These are phyloP conservation scores for Glaciozyma martinii DNA, from an alignment of 768 basidiomycete genomes.

Conservation along the genomic window DNA sequence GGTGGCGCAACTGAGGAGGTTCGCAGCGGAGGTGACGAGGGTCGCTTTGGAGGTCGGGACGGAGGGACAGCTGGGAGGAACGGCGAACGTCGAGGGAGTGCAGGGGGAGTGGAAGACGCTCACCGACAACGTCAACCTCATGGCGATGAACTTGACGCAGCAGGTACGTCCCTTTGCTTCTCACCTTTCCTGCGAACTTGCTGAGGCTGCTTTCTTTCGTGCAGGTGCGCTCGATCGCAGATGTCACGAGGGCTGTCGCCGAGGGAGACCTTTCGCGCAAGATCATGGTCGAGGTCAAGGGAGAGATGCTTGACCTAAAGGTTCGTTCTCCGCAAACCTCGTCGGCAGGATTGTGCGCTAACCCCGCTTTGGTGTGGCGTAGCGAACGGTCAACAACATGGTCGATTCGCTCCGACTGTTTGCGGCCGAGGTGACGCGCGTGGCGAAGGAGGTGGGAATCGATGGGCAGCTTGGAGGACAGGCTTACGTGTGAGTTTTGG, in stretches of 20 bases:
- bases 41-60: constrained; percentile 46
- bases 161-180: constrained; percentile 45
- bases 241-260: constrained; percentile 92
- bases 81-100: constrained; percentile 80
- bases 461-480: constrained; percentile 91
- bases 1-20: constrained; percentile 43
- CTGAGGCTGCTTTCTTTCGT: background rate
- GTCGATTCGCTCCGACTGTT: constrained; percentile 48
- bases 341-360: background rate
- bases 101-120: constrained; percentile 89
- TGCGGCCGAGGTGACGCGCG: constrained; percentile 58
- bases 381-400: constrained; percentile 90
- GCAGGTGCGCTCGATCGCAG: constrained; percentile 80
- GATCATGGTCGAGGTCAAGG: constrained; percentile 85
- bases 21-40: constrained; percentile 45
- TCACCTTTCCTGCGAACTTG: background rate
- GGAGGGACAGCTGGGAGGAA: constrained; percentile 52
- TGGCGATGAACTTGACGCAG: constrained; percentile 42
- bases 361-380: background rate
- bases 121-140: constrained; percentile 71
- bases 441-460: constrained; percentile 83
- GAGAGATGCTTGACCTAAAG: constrained; percentile 78
- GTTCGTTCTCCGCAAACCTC: constrained; percentile 6
- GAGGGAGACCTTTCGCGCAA: constrained; percentile 71
- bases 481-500: constrained; percentile 48